phyloP scores from a whole-genome alignment of 306 rosid species.

The Oxytropis ochrocephala region DNA sequence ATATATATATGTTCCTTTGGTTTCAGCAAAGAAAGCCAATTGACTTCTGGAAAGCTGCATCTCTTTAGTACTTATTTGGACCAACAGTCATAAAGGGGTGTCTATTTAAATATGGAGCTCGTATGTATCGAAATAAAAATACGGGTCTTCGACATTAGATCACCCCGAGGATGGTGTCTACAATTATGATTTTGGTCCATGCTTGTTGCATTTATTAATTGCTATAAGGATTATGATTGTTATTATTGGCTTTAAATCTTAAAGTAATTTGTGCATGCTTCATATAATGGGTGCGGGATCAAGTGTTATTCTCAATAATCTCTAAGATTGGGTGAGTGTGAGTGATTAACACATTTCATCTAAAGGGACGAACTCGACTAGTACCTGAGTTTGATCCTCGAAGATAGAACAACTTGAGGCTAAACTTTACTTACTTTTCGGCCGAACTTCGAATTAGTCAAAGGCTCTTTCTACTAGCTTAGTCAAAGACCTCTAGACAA shows the following conservation, averaged over 20 bases:
- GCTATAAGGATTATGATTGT: background rate
- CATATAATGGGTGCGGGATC: no score
- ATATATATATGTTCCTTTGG: background rate
- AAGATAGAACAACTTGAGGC: no score
- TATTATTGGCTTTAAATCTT: background rate
- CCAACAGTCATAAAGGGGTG: background rate
- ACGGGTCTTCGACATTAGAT: background rate
- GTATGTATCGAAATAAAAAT: conserved; percentile 7
- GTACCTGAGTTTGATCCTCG: no score
- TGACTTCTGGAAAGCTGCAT: conserved; percentile 73
- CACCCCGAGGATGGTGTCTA: background rate
- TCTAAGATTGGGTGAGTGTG: no score
- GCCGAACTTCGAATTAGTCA: no score
- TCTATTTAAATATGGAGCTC: background rate
- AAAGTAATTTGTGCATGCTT: background rate
- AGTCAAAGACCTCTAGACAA: no score
- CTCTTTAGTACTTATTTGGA: conserved; percentile 36
- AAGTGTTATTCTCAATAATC: no score
- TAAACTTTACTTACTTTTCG: no score
- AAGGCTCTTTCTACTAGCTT: no score
- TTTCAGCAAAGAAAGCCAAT: conserved; percentile 83
- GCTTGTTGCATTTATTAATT: background rate
- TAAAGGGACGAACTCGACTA: no score
- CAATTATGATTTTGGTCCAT: background rate
- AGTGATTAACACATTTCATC: no score